These are phyloP conservation scores for Xylariaceae sp. DNA, from an alignment of 2,329 filamentous ascomycete species.

Conservation along the genomic window DNA sequence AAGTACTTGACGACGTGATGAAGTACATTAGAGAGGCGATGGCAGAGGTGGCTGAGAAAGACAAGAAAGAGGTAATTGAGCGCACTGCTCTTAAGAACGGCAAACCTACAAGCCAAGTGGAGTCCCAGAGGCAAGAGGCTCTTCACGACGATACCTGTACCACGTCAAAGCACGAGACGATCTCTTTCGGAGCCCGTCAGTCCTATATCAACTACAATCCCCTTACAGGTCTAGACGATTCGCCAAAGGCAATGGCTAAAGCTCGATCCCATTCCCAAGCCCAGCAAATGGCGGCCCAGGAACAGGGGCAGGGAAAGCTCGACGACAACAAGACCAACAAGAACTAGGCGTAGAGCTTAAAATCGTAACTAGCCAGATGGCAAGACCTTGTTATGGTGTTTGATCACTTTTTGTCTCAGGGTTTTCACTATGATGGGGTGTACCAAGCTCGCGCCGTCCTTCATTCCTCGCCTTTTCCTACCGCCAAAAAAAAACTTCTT, in stretches of 20 bases:
- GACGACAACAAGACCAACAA: not conserved
- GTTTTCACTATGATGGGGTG: no score
- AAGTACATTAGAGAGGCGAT: conserved; percentile 28
- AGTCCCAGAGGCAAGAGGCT: not conserved
- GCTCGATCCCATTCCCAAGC: not conserved
- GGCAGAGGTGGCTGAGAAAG: conserved; percentile 25
- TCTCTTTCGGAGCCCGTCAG: not conserved
- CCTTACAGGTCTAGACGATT: not conserved
- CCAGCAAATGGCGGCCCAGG: not conserved
- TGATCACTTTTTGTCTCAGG: no score
- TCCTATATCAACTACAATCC: conserved; percentile 21
- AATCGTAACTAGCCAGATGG: no score
- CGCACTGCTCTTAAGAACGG: not conserved
- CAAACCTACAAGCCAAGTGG: not conserved
- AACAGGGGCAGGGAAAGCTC: not conserved
- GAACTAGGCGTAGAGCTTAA: no score
- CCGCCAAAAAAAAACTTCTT: no score
- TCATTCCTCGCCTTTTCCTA: no score
- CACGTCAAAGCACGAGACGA: not conserved
- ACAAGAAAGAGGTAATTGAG: conserved; percentile 24
- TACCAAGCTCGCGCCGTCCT: no score
- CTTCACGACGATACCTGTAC: not conserved
- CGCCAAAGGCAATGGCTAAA: not conserved
- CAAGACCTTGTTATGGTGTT: no score
- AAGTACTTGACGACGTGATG: conserved; percentile 24